A percentile compares a stretch with the other conserved stretches of the same genome.
These are phyloP conservation scores for Letharia columbiana DNA, from an alignment of 495 filamentous ascomycete species.

Conservation along the genomic window DNA sequence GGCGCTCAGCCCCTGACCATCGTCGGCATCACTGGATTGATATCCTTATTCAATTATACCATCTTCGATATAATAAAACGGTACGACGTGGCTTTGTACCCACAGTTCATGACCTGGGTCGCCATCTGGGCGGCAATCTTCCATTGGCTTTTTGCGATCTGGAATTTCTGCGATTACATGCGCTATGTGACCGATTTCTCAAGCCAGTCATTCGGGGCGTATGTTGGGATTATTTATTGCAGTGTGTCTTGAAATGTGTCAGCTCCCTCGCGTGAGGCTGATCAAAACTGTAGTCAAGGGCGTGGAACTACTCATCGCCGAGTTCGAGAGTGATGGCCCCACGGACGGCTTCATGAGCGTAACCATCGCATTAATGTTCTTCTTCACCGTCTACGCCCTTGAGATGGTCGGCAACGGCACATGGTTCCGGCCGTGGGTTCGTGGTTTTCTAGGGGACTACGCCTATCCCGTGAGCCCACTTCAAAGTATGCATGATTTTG, in stretches of 20 bases:
- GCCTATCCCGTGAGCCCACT: conserved; percentile 28
- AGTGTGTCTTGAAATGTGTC: conserved; percentile 13
- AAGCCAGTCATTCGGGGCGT: conserved; percentile 37
- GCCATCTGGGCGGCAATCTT: conserved; percentile 37
- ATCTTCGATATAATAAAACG: conserved; percentile 38
- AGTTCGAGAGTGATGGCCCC: conserved; percentile 25
- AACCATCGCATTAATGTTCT: conserved; percentile 33
- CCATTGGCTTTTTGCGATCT: conserved; percentile 36
- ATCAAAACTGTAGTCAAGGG: conserved; percentile 28
- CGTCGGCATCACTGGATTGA: conserved; percentile 31
- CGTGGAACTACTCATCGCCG: conserved; percentile 28
- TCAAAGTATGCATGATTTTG: background rate
- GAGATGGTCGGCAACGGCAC: conserved; percentile 30
- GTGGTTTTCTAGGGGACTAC: conserved; percentile 36
- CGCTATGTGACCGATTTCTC: conserved; percentile 39
- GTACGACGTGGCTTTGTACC: conserved; percentile 30
- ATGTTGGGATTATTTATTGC: conserved; percentile 39
- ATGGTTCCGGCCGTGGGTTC: conserved; percentile 29
- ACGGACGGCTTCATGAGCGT: conserved; percentile 31
- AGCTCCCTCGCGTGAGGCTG: background rate
- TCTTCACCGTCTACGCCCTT: conserved; percentile 30
- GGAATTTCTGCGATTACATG: conserved; percentile 36
- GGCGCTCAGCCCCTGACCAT: conserved; percentile 30
- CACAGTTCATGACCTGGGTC: conserved; percentile 36
- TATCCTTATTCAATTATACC: conserved; percentile 39